Evolutionary conservation across 2,329 filamentous ascomycete genomes (phyloP).

Genomic region (Sporothrix sp.): DNA sequence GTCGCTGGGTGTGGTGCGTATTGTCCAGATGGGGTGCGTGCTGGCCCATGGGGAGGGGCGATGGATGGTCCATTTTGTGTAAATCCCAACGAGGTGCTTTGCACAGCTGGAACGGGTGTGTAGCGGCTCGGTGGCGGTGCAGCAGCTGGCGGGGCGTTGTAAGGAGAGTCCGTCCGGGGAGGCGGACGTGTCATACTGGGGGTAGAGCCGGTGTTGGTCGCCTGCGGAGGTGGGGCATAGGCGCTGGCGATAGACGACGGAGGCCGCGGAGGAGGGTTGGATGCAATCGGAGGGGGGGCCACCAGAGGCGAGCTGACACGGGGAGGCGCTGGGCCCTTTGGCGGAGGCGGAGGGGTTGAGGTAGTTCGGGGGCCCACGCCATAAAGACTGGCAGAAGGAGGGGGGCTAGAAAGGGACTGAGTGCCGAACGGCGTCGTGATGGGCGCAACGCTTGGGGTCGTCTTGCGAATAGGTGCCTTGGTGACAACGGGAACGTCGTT

Average conservation of each 20-base stretch:
- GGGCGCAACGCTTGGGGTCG: constrained; percentile 60
- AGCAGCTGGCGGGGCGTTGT: constrained; percentile 66
- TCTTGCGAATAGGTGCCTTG: constrained; percentile 60
- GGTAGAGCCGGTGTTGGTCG: constrained; percentile 21
- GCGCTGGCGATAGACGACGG: constrained; percentile 47
- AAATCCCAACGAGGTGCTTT: constrained; percentile 30
- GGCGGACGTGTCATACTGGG: constrained; percentile 42
- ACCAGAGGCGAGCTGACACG: constrained; percentile 64
- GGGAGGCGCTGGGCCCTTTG: constrained; percentile 63
- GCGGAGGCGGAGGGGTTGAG: constrained; percentile 66
- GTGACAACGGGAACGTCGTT: constrained; percentile 88
- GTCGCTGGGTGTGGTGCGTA: constrained; percentile 32
- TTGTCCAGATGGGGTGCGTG: constrained; percentile 39
- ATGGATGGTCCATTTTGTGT: background rate
- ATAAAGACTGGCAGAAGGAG: constrained; percentile 49
- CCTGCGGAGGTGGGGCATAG: constrained; percentile 52
- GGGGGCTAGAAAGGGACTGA: constrained; percentile 42
- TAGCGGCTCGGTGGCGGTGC: constrained; percentile 67
- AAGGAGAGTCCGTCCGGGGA: constrained; percentile 71
- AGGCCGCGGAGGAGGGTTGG: constrained; percentile 40
- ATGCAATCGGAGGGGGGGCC: constrained; percentile 41
- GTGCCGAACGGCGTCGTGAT: constrained; percentile 69
- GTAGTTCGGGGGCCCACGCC: constrained; percentile 45
- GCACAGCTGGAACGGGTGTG: constrained; percentile 54
- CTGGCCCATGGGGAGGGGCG: constrained; percentile 33